Evolutionary conservation across 2,329 filamentous ascomycete species (phyloP).

Genomic region (Phialophora verrucosa): DNA sequence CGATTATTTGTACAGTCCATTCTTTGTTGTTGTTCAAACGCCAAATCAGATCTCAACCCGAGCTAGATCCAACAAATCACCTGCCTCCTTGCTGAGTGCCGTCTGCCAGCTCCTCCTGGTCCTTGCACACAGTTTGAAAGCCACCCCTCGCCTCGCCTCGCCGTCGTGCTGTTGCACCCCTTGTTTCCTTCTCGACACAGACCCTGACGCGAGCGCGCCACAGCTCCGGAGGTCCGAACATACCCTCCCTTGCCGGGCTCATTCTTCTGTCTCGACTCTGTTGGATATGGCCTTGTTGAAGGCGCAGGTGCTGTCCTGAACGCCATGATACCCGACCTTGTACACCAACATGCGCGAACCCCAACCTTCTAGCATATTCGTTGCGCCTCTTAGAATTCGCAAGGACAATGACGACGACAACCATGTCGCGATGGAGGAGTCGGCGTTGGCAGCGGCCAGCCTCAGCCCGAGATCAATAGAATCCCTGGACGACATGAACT

Average conservation of each 20-base stretch:
- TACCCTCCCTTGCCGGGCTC: not conserved
- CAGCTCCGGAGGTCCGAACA: not conserved
- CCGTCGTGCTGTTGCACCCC: conserved; percentile 8
- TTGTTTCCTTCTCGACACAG: conserved; percentile 25
- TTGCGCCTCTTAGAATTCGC: conserved; percentile 41
- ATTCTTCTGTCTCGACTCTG: not conserved
- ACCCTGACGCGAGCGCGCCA: conserved; percentile 12
- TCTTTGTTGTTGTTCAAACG: not conserved
- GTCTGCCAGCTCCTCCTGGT: conserved; percentile 28
- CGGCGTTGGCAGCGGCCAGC: conserved; percentile 12
- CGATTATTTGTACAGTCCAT: not conserved
- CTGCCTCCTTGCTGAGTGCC: not conserved
- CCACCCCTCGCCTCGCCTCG: conserved; percentile 28
- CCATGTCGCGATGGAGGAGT: conserved; percentile 13
- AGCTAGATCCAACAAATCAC: not conserved
- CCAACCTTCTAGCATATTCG: conserved; percentile 37
- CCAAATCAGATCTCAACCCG: not conserved
- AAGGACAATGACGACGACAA: conserved; percentile 30
- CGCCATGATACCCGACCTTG: conserved; percentile 26
- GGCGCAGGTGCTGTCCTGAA: conserved; percentile 16
- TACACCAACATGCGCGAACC: conserved; percentile 31
- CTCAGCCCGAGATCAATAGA: conserved; percentile 18
- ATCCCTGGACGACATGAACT: conserved; percentile 52
- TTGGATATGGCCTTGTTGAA: conserved; percentile 7
- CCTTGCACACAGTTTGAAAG: conserved; percentile 29